Evolutionary conservation across 495 filamentous ascomycete genomes (phyloP), one percentile per base, ranked within the genome.

Genomic region (Neurospora sp.): DNA sequence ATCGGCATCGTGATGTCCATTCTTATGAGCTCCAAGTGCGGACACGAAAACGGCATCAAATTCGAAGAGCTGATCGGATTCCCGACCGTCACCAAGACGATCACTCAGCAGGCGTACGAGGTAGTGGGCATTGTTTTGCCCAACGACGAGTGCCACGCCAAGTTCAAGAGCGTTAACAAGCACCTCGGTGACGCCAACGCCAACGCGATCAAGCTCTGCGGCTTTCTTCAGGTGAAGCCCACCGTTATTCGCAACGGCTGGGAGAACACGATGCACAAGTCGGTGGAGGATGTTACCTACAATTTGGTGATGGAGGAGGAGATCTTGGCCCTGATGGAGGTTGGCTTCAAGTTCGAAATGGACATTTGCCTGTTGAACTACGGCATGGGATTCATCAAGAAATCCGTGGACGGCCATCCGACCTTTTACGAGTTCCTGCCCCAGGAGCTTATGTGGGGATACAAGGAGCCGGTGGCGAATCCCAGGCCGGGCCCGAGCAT

Each of bases 301-400:
- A 70, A 79, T 31, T 35, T 82, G 22, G 53, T 66, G 27, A 66
- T 35, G 27, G 80, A 82, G 70, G 68, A 89, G 37, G 78, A 86
- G 0, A 81, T 91, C 6, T 83, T 98, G 22, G 74, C 83, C 38
- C 82, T 87, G 68, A 87, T 90, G 73, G 89, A 88, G 74, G 83
- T 88, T 1, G 93, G 94, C 1, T 89, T 97, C 90, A 97, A 96
- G 82, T 78, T 98, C 18, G 84, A 86, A 40, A 83, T 88, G 6
- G 80, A 78, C 9, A 85, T 97, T 18, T 90, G 88, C 78, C 84
- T 88, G 68, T 81, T 93, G 39, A 89, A 86, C 72, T 86, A 84
- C 71, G 91, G 89, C 9, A 66, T 93, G 40, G 83, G 77, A 71
- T 86, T 87, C 79, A 84, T 88, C 76, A 83, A 87, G 75, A 88